These are phyloP conservation scores for Aureobasidium sp. DNA, from an alignment of 2,329 filamentous ascomycete genomes.

Conservation along the genomic window DNA sequence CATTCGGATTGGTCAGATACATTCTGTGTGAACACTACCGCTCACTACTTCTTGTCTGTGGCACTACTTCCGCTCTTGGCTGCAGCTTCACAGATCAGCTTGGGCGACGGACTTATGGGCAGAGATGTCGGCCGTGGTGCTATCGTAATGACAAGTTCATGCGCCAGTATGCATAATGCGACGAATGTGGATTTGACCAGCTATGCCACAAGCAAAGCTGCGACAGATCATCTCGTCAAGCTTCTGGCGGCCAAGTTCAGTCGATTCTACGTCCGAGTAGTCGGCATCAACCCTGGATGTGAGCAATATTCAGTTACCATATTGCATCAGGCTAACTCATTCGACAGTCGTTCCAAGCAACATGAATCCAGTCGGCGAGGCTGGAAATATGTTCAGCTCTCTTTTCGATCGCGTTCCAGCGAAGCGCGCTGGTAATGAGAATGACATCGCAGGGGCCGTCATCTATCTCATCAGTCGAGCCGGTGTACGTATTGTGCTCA, in stretches of 20 bases:
- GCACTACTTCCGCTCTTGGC: slow-evolving; percentile 40
- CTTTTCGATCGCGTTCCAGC: slow-evolving; percentile 32
- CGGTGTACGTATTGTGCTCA: slow-evolving; percentile 27
- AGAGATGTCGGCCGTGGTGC: slow-evolving; percentile 39
- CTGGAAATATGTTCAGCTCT: slow-evolving; percentile 36
- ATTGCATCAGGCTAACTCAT: neutral
- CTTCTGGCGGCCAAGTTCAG: slow-evolving; percentile 45
- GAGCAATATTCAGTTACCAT: neutral
- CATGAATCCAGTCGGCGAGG: slow-evolving; percentile 39
- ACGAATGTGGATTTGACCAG: slow-evolving; percentile 49
- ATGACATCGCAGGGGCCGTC: slow-evolving; percentile 39
- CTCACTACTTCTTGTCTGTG: slow-evolving; percentile 45
- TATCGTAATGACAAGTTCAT: slow-evolving; percentile 45
- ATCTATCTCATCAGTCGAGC: slow-evolving; percentile 38
- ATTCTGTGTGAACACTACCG: slow-evolving; percentile 44
- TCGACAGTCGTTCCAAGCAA: slow-evolving; percentile 37
- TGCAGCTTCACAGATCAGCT: slow-evolving; percentile 31
- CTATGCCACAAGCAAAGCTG: slow-evolving; percentile 47
- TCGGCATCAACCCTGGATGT: slow-evolving; percentile 41
- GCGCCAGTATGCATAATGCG: slow-evolving; percentile 47
- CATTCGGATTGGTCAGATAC: slow-evolving; percentile 41
- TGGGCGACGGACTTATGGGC: slow-evolving; percentile 26
- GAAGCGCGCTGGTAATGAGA: slow-evolving; percentile 33
- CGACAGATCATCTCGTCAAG: slow-evolving; percentile 45
- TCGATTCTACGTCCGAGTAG: slow-evolving; percentile 38